Percentiles rank a stretch among this genome's conserved stretches.
These are phyloP conservation scores for Alternaria rosae DNA, from an alignment of 2,329 filamentous ascomycete species.

Conservation along the genomic window DNA sequence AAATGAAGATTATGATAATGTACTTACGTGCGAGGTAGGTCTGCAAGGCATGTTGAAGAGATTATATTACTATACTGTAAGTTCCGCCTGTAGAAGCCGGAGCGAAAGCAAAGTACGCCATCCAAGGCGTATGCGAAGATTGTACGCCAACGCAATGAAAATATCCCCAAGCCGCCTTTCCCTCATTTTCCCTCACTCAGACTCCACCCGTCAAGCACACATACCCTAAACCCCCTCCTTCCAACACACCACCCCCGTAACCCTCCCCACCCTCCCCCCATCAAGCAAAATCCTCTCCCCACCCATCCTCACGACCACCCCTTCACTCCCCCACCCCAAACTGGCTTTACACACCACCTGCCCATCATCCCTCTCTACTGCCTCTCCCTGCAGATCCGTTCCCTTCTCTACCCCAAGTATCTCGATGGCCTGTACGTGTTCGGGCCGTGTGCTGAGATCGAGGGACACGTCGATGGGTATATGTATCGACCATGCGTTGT, in stretches of 20 bases:
- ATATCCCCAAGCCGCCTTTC: too few species aligned
- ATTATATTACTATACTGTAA: not conserved
- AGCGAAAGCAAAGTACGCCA: not conserved
- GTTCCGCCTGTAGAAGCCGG: not conserved
- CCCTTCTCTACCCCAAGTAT: slow-evolving; percentile 16
- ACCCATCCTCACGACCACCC: slow-evolving; percentile 12
- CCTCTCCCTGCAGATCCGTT: not conserved
- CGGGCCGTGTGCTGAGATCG: slow-evolving; percentile 23
- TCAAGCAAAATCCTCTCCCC: slow-evolving; percentile 17
- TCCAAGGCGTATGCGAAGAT: not conserved
- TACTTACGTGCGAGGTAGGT: not conserved
- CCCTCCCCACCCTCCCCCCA: slow-evolving; percentile 17
- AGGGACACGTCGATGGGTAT: slow-evolving; percentile 27
- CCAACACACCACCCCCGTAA: slow-evolving; percentile 22
- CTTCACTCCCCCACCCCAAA: slow-evolving; percentile 11
- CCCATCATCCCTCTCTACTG: slow-evolving; percentile 6
- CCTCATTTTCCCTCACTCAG: too few species aligned
- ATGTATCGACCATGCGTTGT: slow-evolving; percentile 16
- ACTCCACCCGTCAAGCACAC: not conserved
- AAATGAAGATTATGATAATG: not conserved
- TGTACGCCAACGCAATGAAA: not conserved
- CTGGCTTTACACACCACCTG: slow-evolving; percentile 23
- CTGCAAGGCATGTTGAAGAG: rapidly evolving
- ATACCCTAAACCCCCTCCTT: not conserved
- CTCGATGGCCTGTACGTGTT: slow-evolving; percentile 26